Conservation (phyloP, 2,329 filamentous ascomycete species). For the Helotiales sp. region DNA sequence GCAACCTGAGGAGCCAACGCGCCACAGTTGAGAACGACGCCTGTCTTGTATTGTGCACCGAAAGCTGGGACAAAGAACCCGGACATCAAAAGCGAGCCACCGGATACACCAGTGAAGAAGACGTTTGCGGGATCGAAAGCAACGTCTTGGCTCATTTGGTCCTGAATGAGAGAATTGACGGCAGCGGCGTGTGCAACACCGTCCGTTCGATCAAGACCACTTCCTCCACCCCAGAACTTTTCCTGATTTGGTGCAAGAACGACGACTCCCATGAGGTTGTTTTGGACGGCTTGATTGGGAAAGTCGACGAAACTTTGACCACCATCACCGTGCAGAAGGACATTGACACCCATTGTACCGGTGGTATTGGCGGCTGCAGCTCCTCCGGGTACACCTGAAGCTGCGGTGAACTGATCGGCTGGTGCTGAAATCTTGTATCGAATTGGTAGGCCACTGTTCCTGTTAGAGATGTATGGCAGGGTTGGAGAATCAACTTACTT, state of each 20-base stretch:
- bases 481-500: conserved; percentile 49
- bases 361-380: conserved; percentile 38
- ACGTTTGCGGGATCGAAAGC: conserved; percentile 58
- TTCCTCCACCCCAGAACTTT: conserved; percentile 62
- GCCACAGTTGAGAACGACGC: conserved; percentile 62
- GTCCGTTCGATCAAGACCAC: conserved; percentile 57
- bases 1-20: conserved; percentile 58
- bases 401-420: conserved; percentile 56
- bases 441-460: conserved; percentile 54
- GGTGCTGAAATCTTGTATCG: conserved; percentile 62
- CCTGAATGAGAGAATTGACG: conserved; percentile 56
- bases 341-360: conserved; percentile 56
- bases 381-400: conserved; percentile 55
- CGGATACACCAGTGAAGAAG: conserved; percentile 63
- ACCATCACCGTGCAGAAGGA: conserved; percentile 64
- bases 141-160: conserved; percentile 56
- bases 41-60: conserved; percentile 44
- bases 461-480: conserved; percentile 22
- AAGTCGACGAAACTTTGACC: conserved; percentile 76
- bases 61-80: conserved; percentile 63
- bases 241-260: conserved; percentile 62
- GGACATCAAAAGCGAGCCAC: conserved; percentile 57
- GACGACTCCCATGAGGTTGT: conserved; percentile 78
- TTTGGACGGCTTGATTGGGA: conserved; percentile 75
- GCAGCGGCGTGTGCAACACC: conserved; percentile 61